Evolutionary conservation across 192 early-diverging fungal genomes (phyloP).

Genomic region (Coemansia sp.): DNA sequence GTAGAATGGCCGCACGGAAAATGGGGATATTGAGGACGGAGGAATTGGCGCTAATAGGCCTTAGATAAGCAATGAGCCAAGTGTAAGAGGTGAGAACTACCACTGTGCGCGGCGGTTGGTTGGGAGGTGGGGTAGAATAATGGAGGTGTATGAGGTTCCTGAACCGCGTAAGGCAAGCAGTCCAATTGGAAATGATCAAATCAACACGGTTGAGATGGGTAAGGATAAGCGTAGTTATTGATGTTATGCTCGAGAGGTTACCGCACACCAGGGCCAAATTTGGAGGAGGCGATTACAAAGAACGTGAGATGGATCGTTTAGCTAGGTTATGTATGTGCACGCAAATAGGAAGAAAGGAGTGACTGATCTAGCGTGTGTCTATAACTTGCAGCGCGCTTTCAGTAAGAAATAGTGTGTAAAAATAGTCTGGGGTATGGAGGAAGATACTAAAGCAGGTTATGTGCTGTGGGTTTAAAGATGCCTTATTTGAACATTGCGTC

Average conservation of each 20-base stretch:
- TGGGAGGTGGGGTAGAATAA: not conserved
- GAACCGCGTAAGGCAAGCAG: too few relatives aligned
- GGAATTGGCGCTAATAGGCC: not conserved
- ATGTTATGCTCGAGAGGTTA: too few relatives aligned
- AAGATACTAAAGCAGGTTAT: conserved; percentile 3
- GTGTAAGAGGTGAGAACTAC: not conserved
- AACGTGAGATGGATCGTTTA: too few relatives aligned
- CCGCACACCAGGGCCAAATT: too few relatives aligned
- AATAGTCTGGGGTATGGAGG: not conserved
- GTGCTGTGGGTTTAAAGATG: conserved; percentile 7
- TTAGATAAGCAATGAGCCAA: conserved; percentile 5
- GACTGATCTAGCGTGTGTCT: not conserved
- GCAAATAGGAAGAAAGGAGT: too few relatives aligned
- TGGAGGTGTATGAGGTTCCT: not conserved
- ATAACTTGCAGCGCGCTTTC: not conserved
- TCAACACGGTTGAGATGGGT: too few relatives aligned
- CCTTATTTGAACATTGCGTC: conserved; percentile 15
- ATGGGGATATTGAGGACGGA: too few relatives aligned
- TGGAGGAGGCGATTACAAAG: too few relatives aligned
- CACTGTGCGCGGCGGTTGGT: not conserved
- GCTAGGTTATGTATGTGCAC: too few relatives aligned
- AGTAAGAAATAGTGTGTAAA: not conserved
- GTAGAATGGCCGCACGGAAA: too few relatives aligned
- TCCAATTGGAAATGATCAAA: too few relatives aligned
- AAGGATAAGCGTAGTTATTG: too few relatives aligned